Base-by-base conservation (phyloP, 108 stramenopile genomes). In the Cyclotella atomus region DNA sequence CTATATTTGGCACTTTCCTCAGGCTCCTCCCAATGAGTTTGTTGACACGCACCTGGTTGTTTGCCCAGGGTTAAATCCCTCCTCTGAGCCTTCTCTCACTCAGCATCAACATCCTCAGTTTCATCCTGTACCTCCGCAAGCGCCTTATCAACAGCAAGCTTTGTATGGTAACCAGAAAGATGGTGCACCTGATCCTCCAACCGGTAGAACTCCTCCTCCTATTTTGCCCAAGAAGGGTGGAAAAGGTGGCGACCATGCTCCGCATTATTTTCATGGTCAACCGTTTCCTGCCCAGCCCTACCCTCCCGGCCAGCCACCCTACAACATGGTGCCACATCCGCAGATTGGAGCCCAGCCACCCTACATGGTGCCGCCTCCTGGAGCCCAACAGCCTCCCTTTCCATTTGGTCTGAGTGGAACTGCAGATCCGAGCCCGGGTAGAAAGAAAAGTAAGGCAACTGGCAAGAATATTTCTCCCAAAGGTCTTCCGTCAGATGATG, bases 21-120 rank as follows among this genome's bases (percentile, higher is more conserved):
- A 75, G 16, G 72, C 80, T 2, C 80, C 80, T 54, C 69, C 80
- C 8, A 81, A 81, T 68, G 50, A 69, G 2, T 81, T 75, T 57
- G 80, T 81, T 0, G 80, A 81, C 61, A 34, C 24, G 10, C 80
- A 81, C 60, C 52, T 81, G 62, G 53, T 49, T 15, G 63, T 71
- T 35, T 81, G 80, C 61, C 80, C 61, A 4, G 80, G 80, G 25
- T 70, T 81, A 43, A 81, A 75, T 45, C 44, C 36, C 34, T 28
- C 0, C 10, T 53, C 49, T 21, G 36, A 67, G 46, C 12, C 27
- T 29, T 15, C 45, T 14, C 3, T 2, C 3, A 23, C 66, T 1
- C 50, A 67, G 32, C 50, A n/a, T n/a, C n/a, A 52, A n/a, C 64
- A 28, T 45, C 27, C 14, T 36, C 36, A 17, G 2, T 43, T 57